A percentile compares a stretch with the other conserved stretches of the same genome.
phyloP scores from a whole-genome alignment of 202 grass and related monocot genomes.

The Saccharum hybrid region DNA sequence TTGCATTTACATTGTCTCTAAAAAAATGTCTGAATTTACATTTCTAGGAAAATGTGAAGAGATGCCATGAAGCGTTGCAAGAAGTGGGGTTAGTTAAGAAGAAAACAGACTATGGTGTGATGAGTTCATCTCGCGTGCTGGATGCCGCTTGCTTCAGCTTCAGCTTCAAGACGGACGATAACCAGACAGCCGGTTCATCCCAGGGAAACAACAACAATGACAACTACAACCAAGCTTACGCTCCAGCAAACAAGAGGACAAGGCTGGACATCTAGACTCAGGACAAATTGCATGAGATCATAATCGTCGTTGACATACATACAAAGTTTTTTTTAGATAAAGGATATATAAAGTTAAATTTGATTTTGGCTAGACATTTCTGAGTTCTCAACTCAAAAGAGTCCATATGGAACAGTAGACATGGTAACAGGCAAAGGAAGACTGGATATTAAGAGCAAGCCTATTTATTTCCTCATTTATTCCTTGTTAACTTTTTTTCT shows the following conservation, averaged over 20 bases:
- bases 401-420: slow-evolving; percentile 33
- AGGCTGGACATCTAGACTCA: slow-evolving; percentile 21
- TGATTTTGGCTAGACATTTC: not conserved
- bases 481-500: not conserved
- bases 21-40: not conserved
- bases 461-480: not conserved
- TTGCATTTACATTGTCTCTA: slow-evolving; percentile 10
- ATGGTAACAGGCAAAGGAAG: slow-evolving; percentile 1
- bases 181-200: slow-evolving; percentile 8
- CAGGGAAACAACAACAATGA: slow-evolving; percentile 22
- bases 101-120: not conserved
- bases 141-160: slow-evolving; percentile 46
- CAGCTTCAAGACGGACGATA: slow-evolving; percentile 47
- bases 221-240: slow-evolving; percentile 32
- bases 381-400: slow-evolving; percentile 16
- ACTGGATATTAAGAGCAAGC: not conserved
- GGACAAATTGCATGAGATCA: slow-evolving; percentile 45
- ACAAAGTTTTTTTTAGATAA: not conserved
- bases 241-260: slow-evolving; percentile 48
- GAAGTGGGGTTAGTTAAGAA: slow-evolving; percentile 45
- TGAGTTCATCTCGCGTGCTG: slow-evolving; percentile 50
- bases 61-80: slow-evolving; percentile 53
- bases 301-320: not conserved
- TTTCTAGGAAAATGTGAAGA: slow-evolving; percentile 54
- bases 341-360: not conserved